Percentiles rank a stretch among this genome's conserved stretches.
phyloP scores from a whole-genome alignment of 2,329 filamentous ascomycete genomes.

The Alternaria dauci region DNA sequence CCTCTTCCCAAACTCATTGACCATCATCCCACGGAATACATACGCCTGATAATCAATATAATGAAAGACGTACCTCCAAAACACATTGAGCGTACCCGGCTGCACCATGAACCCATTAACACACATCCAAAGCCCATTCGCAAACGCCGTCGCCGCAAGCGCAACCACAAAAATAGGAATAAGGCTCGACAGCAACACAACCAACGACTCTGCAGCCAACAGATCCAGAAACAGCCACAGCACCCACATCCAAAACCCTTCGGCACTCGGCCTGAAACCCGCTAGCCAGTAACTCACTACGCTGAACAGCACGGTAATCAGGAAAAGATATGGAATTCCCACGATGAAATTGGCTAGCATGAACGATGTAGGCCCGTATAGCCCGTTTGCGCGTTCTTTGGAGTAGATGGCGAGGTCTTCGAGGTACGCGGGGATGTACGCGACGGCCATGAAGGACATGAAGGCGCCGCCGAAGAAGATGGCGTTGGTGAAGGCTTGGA shows the following conservation, averaged over 20 bases:
- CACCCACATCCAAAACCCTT: constrained; percentile 78
- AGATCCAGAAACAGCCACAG: constrained; percentile 88
- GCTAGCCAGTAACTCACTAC: constrained; percentile 80
- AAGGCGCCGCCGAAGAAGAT: constrained; percentile 67
- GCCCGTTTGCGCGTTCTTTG: constrained; percentile 82
- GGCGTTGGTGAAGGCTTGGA: constrained; percentile 83
- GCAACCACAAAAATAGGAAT: constrained; percentile 83
- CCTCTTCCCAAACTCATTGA: constrained; percentile 78
- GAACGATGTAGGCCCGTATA: constrained; percentile 78
- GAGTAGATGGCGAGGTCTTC: constrained; percentile 77
- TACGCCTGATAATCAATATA: constrained; percentile 89
- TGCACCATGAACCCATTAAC: constrained; percentile 84
- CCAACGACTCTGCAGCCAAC: constrained; percentile 80
- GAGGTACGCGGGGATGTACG: constrained; percentile 83
- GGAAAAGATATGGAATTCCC: constrained; percentile 80
- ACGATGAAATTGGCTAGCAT: constrained; percentile 82
- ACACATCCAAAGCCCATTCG: constrained; percentile 90
- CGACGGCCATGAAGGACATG: constrained; percentile 68
- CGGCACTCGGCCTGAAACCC: constrained; percentile 72
- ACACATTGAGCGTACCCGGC: constrained; percentile 75
- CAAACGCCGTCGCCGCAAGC: constrained; percentile 81
- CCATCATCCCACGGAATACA: constrained; percentile 93
- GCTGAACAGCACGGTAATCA: constrained; percentile 79
- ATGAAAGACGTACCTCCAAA: constrained; percentile 87
- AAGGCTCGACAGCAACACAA: constrained; percentile 76